These are phyloP conservation scores for Phytophthora melonis DNA, from an alignment of 352 stramenopile genomes.

Conservation along the genomic window DNA sequence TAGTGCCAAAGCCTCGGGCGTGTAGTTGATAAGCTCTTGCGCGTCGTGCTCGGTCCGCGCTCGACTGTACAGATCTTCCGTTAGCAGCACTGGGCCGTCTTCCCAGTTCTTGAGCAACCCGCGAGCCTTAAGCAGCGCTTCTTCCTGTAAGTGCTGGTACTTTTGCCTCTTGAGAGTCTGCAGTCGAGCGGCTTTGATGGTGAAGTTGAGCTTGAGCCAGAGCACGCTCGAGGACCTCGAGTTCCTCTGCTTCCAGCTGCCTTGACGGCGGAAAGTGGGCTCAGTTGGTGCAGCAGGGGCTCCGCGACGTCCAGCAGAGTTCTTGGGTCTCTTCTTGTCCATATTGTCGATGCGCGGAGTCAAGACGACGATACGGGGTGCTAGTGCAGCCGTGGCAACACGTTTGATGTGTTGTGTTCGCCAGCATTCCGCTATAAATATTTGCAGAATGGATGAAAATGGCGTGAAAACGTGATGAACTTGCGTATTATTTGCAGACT, in stretches of 20 bases:
- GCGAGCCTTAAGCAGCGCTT: conserved; percentile 64
- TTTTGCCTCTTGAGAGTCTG: conserved; percentile 75
- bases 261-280: conserved; percentile 11
- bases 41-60: conserved; percentile 56
- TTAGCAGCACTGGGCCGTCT: conserved; percentile 64
- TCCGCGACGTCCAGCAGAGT: conserved; percentile 17
- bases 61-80: conserved; percentile 65
- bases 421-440: conserved; percentile 34
- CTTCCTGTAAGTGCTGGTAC: conserved; percentile 79
- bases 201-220: conserved; percentile 84
- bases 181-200: conserved; percentile 67
- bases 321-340: conserved; percentile 27
- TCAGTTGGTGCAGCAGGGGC: neutral
- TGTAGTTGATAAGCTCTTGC: conserved; percentile 74
- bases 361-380: neutral
- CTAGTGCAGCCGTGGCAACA: neutral
- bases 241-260: conserved; percentile 39
- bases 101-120: conserved; percentile 77
- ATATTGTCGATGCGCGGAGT: neutral
- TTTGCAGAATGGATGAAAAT: conserved; percentile 11
- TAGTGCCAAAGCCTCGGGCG: conserved; percentile 66
- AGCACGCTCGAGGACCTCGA: conserved; percentile 55
- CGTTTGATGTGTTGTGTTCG: neutral
- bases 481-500: conserved; percentile 23
- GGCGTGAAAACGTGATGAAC: conserved; percentile 11